Evolutionary conservation across 1,139 yeast species (phyloP), one percentile per base, ranked within the genome.

Genomic region (Yamadazyma mexicana): DNA sequence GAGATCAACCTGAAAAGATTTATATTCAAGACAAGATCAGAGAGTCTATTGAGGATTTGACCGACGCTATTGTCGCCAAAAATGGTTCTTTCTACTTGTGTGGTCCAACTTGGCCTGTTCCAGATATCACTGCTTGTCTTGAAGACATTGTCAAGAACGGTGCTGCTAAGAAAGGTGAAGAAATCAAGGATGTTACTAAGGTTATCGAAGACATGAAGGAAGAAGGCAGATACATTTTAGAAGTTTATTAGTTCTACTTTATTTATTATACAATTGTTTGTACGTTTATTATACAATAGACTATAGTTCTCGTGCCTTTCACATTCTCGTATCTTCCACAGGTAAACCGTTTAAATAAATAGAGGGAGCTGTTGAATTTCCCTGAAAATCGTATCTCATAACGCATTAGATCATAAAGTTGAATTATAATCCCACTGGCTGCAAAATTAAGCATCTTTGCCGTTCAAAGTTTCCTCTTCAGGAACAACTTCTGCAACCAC

Each of bases 61-160:
- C 87, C 40, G 86, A 80, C 40, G 94, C 96, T 26, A 79, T 91
- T 62, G 84, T 84, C 35, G 68, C 70, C 45, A 77, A 89, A 66
- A 71, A 83, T 40, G 98, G 98, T 43, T 83, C 89, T 17, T 91
- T 92, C 78, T 92, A 92, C 69, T 76, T 92, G 59, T 92, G 98
- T 81, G 98, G 98, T 48, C 98, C 98, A 33, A 92, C 98, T 2
- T 92, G 98, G 98, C 98, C 98, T 22, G 98, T 92, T 54, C 97
- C 98, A 14, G 97, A 91, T 62, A 87, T 92, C 54, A 87, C 96
- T 43, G 87, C 85, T 36, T 95, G 96, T 53, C 73, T 92, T 51
- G 87, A 85, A 57, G 96, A 87, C 51, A 86, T 92, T 54, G 75
- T 89, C 38, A 62, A 63, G 16, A 77, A 79, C 39, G 96, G 87